phyloP scores from a whole-genome alignment of 2,329 filamentous ascomycete genomes.

The Byssothecium circinans region DNA sequence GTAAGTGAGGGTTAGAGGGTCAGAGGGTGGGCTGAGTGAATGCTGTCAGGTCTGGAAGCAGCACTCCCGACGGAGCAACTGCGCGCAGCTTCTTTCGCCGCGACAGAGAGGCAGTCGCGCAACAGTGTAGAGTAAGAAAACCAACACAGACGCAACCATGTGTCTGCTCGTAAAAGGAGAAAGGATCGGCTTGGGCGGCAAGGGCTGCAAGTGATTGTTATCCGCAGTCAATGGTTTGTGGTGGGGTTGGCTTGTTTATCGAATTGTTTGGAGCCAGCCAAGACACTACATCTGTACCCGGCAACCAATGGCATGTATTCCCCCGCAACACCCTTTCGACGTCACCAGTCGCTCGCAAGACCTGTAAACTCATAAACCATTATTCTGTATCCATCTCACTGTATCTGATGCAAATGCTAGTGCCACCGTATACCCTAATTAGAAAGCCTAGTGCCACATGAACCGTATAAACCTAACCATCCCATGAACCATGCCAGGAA shows the following conservation, averaged over 20 bases:
- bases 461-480: background rate
- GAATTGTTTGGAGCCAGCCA: constrained; percentile 2
- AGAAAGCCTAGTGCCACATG: background rate
- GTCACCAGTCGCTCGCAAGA: too few relatives aligned
- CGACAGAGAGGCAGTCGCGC: constrained; percentile 2
- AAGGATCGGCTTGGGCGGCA: background rate
- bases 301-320: constrained; percentile 12
- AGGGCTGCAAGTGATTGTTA: constrained; percentile 5
- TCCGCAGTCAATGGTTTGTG: constrained; percentile 18
- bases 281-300: background rate
- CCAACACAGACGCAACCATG: too few relatives aligned
- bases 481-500: background rate
- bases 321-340: constrained; percentile 5
- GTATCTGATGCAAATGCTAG: background rate
- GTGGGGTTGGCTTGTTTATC: constrained; percentile 24
- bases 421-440: background rate
- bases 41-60: background rate
- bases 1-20: background rate
- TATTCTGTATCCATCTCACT: background rate
- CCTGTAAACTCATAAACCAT: too few relatives aligned
- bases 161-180: constrained; percentile 2
- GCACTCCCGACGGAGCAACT: constrained; percentile 18
- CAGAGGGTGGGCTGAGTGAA: background rate
- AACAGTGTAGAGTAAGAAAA: background rate
- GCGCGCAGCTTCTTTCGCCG: constrained; percentile 20